These are phyloP conservation scores for Boletus rufocinnamomeus DNA, from an alignment of 768 basidiomycete species.

Conservation along the genomic window DNA sequence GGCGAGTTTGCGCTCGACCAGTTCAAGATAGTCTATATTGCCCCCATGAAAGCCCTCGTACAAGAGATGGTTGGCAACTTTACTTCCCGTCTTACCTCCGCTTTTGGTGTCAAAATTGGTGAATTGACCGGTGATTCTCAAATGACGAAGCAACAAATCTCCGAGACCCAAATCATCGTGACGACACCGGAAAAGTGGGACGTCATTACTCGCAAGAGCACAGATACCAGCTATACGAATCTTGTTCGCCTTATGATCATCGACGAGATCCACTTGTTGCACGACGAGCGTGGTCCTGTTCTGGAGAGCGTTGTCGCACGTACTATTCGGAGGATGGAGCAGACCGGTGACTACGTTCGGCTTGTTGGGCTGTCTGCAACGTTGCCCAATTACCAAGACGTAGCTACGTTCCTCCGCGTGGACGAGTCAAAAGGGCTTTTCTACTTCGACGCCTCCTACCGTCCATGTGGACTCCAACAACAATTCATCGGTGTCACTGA, in stretches of 20 bases:
- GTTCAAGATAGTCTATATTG: constrained; percentile 97
- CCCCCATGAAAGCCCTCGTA: constrained; percentile 99
- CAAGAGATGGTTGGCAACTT: constrained; percentile 99
- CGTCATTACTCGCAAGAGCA: constrained; percentile 97
- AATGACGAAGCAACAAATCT: constrained; percentile 96
- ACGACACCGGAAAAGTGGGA: constrained; percentile 99
- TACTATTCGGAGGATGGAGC: constrained; percentile 92
- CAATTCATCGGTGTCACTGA: constrained; percentile 98
- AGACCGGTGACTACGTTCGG: constrained; percentile 89
- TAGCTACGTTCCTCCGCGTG: constrained; percentile 95
- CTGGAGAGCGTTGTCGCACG: constrained; percentile 88
- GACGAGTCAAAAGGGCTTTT: constrained; percentile 91
- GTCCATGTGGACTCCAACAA: constrained; percentile 94
- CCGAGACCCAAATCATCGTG: constrained; percentile 97
- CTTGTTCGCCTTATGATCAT: constrained; percentile 95
- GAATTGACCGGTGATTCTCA: constrained; percentile 97
- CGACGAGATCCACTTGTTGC: constrained; percentile 96
- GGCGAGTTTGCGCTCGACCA: constrained; percentile 81
- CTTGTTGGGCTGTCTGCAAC: constrained; percentile 96
- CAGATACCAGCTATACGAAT: constrained; percentile 96
- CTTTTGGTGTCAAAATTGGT: constrained; percentile 80
- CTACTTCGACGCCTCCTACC: constrained; percentile 93
- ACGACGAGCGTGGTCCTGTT: constrained; percentile 98
- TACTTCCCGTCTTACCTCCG: constrained; percentile 59
- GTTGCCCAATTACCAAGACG: constrained; percentile 97